Conservation (phyloP, 2,329 filamentous ascomycete species). For the Zasmidium cellare region DNA sequence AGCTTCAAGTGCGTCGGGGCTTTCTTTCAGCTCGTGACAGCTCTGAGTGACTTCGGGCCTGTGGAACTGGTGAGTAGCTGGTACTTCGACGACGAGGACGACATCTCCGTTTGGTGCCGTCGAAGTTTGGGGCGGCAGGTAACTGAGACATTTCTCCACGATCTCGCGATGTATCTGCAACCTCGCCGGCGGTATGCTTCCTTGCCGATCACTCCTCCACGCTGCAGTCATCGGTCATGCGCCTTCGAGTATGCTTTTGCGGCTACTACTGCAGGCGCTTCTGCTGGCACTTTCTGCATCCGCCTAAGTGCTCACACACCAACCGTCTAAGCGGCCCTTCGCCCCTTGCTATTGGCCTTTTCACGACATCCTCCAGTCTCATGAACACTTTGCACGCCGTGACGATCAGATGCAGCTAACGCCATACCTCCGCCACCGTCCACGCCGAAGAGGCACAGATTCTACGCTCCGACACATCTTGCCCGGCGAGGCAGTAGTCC, state of each 20-base stretch:
- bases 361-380: neutral
- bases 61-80: neutral
- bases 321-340: too few species aligned
- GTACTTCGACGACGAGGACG: neutral
- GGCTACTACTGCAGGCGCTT: neutral
- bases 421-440: neutral
- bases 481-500: neutral
- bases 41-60: neutral
- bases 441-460: neutral
- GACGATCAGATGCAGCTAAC: neutral
- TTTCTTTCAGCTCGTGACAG: constrained; percentile 2
- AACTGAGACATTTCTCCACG: constrained; percentile 5
- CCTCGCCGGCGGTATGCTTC: neutral
- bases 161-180: neutral
- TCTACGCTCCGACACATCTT: neutral
- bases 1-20: neutral
- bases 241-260: neutral
- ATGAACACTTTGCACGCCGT: neutral
- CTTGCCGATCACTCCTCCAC: neutral
- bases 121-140: neutral
- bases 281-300: too few species aligned
- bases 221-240: neutral
- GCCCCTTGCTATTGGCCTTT: too few species aligned
- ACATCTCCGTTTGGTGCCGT: neutral
- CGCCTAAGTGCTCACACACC: neutral